Evolutionary conservation across 176 grass and related monocot species (phyloP).

Genomic region (Rhynchospora pubera): DNA sequence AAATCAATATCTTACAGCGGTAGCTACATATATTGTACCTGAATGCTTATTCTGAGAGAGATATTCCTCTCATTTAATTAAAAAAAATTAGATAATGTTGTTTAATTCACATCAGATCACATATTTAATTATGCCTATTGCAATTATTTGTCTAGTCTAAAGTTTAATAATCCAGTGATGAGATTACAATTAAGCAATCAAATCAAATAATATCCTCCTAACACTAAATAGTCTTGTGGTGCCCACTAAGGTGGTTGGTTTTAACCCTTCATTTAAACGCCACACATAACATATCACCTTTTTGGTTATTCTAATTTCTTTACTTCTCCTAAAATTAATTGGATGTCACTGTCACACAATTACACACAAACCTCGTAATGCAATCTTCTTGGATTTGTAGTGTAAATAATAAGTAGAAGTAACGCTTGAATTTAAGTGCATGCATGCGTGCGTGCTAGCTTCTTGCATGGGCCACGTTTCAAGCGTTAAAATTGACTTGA

Average conservation of each 20-base stretch:
- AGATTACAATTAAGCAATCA: conserved; percentile 12
- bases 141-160: not conserved
- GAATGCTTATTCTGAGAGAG: not conserved
- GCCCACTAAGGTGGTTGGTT: conserved; percentile 3
- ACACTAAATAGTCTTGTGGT: conserved; percentile 6
- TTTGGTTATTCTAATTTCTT: not conserved
- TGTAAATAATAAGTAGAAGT: not conserved
- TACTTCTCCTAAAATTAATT: not conserved
- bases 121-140: not conserved
- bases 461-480: not conserved
- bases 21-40: not conserved
- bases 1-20: not conserved
- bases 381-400: not conserved
- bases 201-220: not conserved
- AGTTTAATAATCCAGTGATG: not conserved
- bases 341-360: not conserved
- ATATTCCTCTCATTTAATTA: not conserved
- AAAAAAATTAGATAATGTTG: not conserved
- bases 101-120: not conserved
- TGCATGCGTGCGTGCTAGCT: not conserved
- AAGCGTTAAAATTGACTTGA: conserved; percentile 9
- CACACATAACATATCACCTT: conserved; percentile 7
- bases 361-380: not conserved
- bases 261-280: conserved; percentile 14
- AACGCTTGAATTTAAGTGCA: not conserved